Evolutionary conservation across 2,329 filamentous ascomycete species (phyloP), one percentile per base, ranked within the genome.

Genomic region (Ceratocystis alfenasii): DNA sequence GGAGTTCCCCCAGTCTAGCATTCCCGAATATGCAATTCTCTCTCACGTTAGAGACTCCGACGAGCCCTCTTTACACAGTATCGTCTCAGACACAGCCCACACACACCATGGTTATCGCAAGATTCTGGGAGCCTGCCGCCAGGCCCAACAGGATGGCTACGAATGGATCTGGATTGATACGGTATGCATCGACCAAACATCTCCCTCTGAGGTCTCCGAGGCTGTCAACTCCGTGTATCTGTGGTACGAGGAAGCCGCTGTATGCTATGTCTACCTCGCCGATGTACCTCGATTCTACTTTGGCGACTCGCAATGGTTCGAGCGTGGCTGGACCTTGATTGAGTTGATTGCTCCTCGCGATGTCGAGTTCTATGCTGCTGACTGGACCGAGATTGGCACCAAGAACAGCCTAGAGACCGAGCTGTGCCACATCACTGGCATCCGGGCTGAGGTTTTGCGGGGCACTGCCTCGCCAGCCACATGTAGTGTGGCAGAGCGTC

Each of bases 21-120:
- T 65, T 7, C 72, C 72, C 3, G 65, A 68, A 57, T 74, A 74
- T 65, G 72, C 71, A 59, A 73, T 74, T 53, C 66, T 74, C 8
- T 74, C 73, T 15, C 73, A 74, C 67, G 73, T 72, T n/a, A 73
- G 72, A 70, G 70, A 68, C 8, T 46, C 68, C 1, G 72, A 73
- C 3, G 73, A 74, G 61, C 70, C 73, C 41, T 70, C 68, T 3
- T 69, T 70, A 53, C 69, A 70, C 25, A 68, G 71, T 65, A 66
- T 71, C 67, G 64, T 62, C 8, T 62, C 69, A 5, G 67, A 67
- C 2, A 62, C 66, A 5, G 63, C 66, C n/a, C 33, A 30, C 10
- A 25, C 59, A 41, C 62, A 45, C 48, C 30, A 62, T 1, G 69
- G 69, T 2, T 70, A 68, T 59, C 30, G 15, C 7, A 72, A 73